Evolutionary conservation across 805 yeast species (phyloP).

Genomic region (Myxozyma neglecta): DNA sequence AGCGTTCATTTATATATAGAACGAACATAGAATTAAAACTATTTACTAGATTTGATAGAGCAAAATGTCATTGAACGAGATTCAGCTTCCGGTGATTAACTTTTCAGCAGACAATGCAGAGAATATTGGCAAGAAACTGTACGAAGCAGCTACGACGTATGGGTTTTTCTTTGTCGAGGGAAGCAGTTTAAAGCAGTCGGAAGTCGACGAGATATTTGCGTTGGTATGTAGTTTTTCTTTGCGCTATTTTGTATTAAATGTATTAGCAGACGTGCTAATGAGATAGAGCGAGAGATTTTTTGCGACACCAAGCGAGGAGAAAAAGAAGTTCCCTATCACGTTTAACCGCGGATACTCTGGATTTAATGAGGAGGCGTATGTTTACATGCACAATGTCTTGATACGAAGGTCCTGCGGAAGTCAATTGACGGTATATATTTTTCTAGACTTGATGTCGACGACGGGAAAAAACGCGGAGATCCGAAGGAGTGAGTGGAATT

Average conservation of each 20-base stretch:
- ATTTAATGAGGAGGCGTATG: constrained; percentile 54
- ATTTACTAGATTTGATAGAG: neutral
- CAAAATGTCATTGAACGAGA: constrained; percentile 1
- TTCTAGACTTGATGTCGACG: constrained; percentile 38
- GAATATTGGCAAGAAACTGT: constrained; percentile 51
- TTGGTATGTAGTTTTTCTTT: constrained; percentile 33
- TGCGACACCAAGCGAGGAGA: constrained; percentile 52
- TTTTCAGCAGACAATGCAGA: constrained; percentile 46
- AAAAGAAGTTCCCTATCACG: constrained; percentile 52
- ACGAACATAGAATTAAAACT: too few relatives aligned
- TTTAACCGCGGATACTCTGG: constrained; percentile 63
- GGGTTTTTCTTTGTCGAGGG: constrained; percentile 71
- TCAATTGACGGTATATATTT: too few relatives aligned
- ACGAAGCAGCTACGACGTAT: constrained; percentile 60
- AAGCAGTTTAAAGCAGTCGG: constrained; percentile 57
- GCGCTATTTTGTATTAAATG: neutral
- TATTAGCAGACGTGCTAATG: neutral
- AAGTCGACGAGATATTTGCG: constrained; percentile 53
- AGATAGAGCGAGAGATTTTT: constrained; percentile 51
- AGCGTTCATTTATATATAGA: too few relatives aligned
- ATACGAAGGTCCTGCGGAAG: too few relatives aligned
- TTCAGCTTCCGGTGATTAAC: constrained; percentile 46
- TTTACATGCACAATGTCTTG: neutral
- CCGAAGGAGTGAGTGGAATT: constrained; percentile 42
- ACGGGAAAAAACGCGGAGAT: constrained; percentile 44